A percentile compares a stretch with the other conserved stretches of the same genome.
Conservation (phyloP, 2,329 filamentous ascomycete genomes). For the Westerdykella sp. region DNA sequence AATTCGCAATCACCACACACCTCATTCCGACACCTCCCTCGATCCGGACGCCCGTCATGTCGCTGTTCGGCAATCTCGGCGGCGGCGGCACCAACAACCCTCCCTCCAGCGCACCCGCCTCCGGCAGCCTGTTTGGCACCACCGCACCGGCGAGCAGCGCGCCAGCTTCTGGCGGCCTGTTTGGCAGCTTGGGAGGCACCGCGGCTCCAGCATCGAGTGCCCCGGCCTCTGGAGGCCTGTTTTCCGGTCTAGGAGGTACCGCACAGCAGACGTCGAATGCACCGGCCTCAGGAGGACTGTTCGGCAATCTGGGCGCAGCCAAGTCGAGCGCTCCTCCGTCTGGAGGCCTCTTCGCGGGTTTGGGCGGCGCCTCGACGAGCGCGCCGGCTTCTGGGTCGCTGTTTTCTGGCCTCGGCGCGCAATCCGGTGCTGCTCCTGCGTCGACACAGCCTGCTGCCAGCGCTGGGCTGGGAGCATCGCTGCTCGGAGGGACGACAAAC, state of each 20-base stretch:
- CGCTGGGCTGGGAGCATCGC: too few relatives aligned
- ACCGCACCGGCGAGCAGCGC: constrained; percentile 12
- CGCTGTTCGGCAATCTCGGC: constrained; percentile 28
- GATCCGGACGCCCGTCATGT: constrained; percentile 20
- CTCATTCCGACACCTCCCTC: constrained; percentile 8
- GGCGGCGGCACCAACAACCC: constrained; percentile 20
- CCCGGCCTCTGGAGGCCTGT: neutral
- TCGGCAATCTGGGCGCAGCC: neutral
- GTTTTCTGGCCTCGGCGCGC: neutral
- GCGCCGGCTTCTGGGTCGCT: neutral
- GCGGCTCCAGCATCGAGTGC: constrained; percentile 8
- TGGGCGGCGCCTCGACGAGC: neutral
- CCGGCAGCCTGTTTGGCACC: constrained; percentile 24
- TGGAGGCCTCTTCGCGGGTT: neutral
- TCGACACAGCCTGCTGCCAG: too few relatives aligned
- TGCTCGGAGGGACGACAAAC: constrained; percentile 5
- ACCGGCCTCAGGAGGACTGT: constrained; percentile 18
- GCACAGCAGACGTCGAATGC: constrained; percentile 17
- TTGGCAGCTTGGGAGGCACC: constrained; percentile 19
- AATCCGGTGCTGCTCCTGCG: neutral
- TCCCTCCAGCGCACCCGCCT: constrained; percentile 17
- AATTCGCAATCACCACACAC: constrained; percentile 21
- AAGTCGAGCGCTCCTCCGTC: neutral
- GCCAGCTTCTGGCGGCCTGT: constrained; percentile 21
- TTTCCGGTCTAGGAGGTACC: constrained; percentile 1